Base-by-base conservation (phyloP, 441 rosid genomes). In the Breynia disticha region DNA sequence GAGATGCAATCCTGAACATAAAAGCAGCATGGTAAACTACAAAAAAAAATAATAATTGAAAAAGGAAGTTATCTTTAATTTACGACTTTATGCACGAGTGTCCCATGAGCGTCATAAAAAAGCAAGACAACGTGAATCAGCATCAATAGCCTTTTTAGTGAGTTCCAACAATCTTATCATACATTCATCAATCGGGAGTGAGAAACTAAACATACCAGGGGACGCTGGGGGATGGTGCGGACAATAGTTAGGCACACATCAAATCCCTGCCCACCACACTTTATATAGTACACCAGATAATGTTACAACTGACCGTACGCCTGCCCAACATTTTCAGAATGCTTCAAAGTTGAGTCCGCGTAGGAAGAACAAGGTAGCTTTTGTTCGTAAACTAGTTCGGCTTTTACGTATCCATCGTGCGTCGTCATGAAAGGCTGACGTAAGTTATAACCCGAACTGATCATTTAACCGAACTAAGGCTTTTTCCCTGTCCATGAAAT, bases 401-500 rank as follows among this genome's bases (percentile, higher is more conserved):
- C 44, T 15, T 15, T 41, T 15, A 41, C n/a, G 46, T 51, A 50
- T 24, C 48, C 35, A n/a, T 46, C 8, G 54, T 43, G 24, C 53
- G 21, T 16, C 42, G 47, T 39, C n/a, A 22, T 21, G n/a, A 22
- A 48, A 48, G 43, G 48, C 20, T 22, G 28, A 56, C 49, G 32
- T 17, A 32, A 64, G 35, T 16, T 48, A 11, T 28, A 59, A 44
- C 2, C 14, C 6, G 16, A 17, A n/a, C 48, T 11, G 19, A 54
- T 44, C 35, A 28, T 28, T 4, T 28, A 28, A 3, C 21, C 54
- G 56, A 52, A 13, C 59, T 47, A 35, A 19, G 18, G 37, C 48
- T 61, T 65, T 69, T 71, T 68, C 56, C 72, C 76, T 69, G 74
- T 61, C 52, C 52, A 57, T 57, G 38, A 51, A 14, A 60, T 16